Evolutionary conservation across 75 land plant species (phyloP), one percentile per base, ranked within the genome.

Genomic region (Pseudotsuga menziesii): DNA sequence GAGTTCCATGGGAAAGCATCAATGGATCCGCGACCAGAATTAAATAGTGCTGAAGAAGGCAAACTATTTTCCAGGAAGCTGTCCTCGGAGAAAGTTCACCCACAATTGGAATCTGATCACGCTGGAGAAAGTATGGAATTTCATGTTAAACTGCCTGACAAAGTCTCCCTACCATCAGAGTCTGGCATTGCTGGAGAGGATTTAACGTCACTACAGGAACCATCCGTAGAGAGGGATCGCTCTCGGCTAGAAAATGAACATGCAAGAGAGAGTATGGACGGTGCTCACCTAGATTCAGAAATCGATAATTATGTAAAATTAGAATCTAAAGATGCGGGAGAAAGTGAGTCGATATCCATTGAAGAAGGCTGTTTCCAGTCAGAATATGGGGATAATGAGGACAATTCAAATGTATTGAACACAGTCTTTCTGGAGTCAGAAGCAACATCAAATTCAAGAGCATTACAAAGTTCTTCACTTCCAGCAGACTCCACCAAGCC

Each of bases 41-140:
- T 9, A n/a, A 22, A 41, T 69, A 41, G 72, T 20, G 23, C 44
- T 36, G 23, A 26, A 73, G 58, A 55, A 9, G 19, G 58, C 55
- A 77, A 73, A 29, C 56, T 20, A 11, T 26, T 56, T 63, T 15
- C n/a, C 52, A 56, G 77, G 39, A 61, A 73, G 57, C 35, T 73
- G 35, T 56, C 29, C 13, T 11, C 26, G 57, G 75, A 73, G 57
- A 73, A 73, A 73, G 75, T 73, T 55, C 75, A 55, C 35, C 75
- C 58, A 27, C 58, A 73, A 23, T 26, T 56, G 26, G 75, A 73
- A 73, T 73, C 75, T 73, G 56, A 14, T 15, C 4, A 55, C 14
- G 58, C 35, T 15, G 57, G 48, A 67, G 22, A 67, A 67, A 17
- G 22, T 39, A 41, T 35, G 7, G 19, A 8, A 2, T 39, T 20